Evolutionary conservation across 768 basidiomycete species (phyloP).

Genomic region (Antrodiella citrinella): DNA sequence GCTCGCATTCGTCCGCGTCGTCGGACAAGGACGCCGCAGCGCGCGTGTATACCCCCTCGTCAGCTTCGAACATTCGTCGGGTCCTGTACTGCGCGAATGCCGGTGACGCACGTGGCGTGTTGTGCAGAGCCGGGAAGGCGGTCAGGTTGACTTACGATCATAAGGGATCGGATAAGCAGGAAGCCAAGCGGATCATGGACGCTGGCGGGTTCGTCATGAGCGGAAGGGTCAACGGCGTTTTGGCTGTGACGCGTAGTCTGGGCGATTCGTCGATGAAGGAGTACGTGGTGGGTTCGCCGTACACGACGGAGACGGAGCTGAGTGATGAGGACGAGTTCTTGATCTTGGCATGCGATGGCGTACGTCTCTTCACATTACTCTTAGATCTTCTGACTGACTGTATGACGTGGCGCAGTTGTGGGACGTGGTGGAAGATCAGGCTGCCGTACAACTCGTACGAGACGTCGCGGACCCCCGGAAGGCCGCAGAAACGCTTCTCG

Average conservation of each 20-base stretch:
- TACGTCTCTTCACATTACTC: conserved; percentile 33
- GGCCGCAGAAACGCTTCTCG: conserved; percentile 67
- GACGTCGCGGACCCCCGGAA: conserved; percentile 68
- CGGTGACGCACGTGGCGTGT: conserved; percentile 91
- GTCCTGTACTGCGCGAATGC: conserved; percentile 95
- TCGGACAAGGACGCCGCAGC: conserved; percentile 6
- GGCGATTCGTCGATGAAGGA: conserved; percentile 99
- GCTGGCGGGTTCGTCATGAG: conserved; percentile 99
- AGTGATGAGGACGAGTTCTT: conserved; percentile 90
- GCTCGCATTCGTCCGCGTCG: conserved; percentile 13
- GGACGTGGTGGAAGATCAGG: conserved; percentile 92
- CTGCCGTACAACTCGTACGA: conserved; percentile 79
- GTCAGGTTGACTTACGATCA: conserved; percentile 96
- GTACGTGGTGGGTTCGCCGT: conserved; percentile 95
- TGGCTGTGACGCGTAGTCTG: conserved; percentile 92
- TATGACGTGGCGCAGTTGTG: conserved; percentile 80
- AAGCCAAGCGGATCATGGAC: conserved; percentile 95
- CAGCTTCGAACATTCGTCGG: conserved; percentile 39
- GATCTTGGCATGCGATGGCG: conserved; percentile 96
- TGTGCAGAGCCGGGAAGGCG: conserved; percentile 85
- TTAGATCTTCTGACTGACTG: conserved; percentile 5
- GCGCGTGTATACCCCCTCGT: conserved; percentile 13
- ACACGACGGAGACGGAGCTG: conserved; percentile 95
- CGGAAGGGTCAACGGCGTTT: conserved; percentile 94
- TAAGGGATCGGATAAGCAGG: conserved; percentile 94